These are phyloP conservation scores for Tolypocladium nubicola DNA, from an alignment of 2,329 filamentous ascomycete species.

Conservation along the genomic window DNA sequence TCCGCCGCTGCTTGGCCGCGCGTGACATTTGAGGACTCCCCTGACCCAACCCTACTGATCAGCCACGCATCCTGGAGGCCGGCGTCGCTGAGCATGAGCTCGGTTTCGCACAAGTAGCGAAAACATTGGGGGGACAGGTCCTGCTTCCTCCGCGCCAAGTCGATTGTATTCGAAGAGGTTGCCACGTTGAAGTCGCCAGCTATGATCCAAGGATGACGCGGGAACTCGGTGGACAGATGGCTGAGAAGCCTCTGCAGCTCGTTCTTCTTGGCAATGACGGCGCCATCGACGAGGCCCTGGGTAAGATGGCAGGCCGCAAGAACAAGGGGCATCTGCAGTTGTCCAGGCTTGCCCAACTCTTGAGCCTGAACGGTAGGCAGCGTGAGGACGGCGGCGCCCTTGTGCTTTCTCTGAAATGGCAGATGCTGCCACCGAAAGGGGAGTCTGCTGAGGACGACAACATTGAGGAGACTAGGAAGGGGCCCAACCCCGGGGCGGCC, in stretches of 20 bases:
- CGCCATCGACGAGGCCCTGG: conserved; percentile 47
- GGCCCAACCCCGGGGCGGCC: conserved; percentile 31
- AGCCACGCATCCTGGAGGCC: conserved; percentile 44
- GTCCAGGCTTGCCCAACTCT: conserved; percentile 1
- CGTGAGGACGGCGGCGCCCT: conserved; percentile 41
- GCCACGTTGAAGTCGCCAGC: conserved; percentile 56
- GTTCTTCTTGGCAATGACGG: conserved; percentile 43
- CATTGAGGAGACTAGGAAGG: conserved; percentile 49
- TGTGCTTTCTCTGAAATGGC: conserved; percentile 43
- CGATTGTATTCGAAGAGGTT: conserved; percentile 46
- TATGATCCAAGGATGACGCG: conserved; percentile 40
- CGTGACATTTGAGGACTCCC: conserved; percentile 23
- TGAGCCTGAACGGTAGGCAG: conserved; percentile 17
- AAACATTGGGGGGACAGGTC: conserved; percentile 40
- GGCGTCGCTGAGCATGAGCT: conserved; percentile 31
- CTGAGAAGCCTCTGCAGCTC: conserved; percentile 41
- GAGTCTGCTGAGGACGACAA: conserved; percentile 47
- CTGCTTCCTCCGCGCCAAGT: conserved; percentile 38
- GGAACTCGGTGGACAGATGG: conserved; percentile 31
- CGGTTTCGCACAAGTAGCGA: conserved; percentile 31
- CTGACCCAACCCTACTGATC: conserved; percentile 29
- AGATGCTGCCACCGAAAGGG: conserved; percentile 46
- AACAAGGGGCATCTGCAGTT: conserved; percentile 27
- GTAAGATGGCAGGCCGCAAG: conserved; percentile 52
- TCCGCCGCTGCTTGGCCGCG: conserved; percentile 14